A percentile compares a stretch with the other conserved stretches of the same genome.
Conservation (phyloP, 2,329 filamentous ascomycete genomes). For the Aspergillus bombycis region DNA sequence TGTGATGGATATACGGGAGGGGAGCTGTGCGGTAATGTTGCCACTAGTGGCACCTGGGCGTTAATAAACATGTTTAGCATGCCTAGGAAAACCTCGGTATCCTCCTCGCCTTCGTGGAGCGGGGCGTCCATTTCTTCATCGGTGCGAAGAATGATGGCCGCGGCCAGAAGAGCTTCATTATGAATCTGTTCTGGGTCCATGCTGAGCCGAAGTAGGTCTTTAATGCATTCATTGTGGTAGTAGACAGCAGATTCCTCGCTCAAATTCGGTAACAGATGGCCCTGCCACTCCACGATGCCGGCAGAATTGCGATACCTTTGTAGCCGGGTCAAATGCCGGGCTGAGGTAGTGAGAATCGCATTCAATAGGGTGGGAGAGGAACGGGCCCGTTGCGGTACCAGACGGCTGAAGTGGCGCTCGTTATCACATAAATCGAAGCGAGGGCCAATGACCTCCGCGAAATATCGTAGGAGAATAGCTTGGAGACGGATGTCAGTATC, state of each 20-base stretch:
- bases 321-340: conserved; percentile 41
- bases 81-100: conserved; percentile 26
- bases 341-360: conserved; percentile 43
- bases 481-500: conserved; percentile 4
- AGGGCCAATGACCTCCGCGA: conserved; percentile 10
- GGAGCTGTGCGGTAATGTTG: not conserved
- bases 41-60: conserved; percentile 19
- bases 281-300: conserved; percentile 25
- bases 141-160: conserved; percentile 41
- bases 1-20: not conserved
- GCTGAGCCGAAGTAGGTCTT: conserved; percentile 43
- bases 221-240: conserved; percentile 48
- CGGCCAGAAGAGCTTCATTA: conserved; percentile 43
- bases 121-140: conserved; percentile 47
- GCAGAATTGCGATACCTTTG: conserved; percentile 26
- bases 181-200: conserved; percentile 40
- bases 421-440: conserved; percentile 49
- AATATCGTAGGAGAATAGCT: conserved; percentile 13
- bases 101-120: conserved; percentile 21
- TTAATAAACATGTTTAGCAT: conserved; percentile 27
- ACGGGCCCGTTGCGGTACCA: conserved; percentile 46
- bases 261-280: conserved; percentile 32
- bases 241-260: conserved; percentile 40
- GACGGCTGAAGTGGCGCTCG: conserved; percentile 44
- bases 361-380: conserved; percentile 45